A percentile compares a stretch with the other conserved stretches of the same genome.
Conservation (phyloP, 345 rosid species). For the Gossypium arboreum region DNA sequence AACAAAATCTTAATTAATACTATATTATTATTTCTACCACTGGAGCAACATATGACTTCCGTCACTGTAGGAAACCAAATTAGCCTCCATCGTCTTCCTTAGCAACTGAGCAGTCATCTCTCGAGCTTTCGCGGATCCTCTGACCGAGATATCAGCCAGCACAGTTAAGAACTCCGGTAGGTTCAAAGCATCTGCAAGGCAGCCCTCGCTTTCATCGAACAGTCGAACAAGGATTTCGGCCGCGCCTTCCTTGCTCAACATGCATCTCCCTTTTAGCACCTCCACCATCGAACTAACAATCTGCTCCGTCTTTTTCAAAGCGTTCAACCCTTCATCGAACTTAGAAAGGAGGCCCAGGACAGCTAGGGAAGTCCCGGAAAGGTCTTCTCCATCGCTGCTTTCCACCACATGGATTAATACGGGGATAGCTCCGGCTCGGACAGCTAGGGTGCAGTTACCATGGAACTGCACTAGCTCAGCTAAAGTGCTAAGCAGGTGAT, state of each 20-base stretch:
- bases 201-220: slow-evolving; percentile 54
- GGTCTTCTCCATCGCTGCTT: slow-evolving; percentile 28
- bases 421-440: slow-evolving; percentile 37
- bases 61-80: slow-evolving; percentile 8
- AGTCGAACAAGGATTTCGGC: slow-evolving; percentile 46
- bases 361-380: slow-evolving; percentile 39
- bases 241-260: slow-evolving; percentile 63
- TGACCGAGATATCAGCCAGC: slow-evolving; percentile 50
- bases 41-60: background rate
- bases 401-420: slow-evolving; percentile 29
- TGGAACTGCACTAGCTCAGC: slow-evolving; percentile 63
- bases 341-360: slow-evolving; percentile 41
- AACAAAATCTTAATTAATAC: too few relatives aligned
- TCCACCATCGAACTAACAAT: slow-evolving; percentile 43
- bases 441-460: slow-evolving; percentile 58
- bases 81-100: slow-evolving; percentile 44
- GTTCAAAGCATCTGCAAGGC: slow-evolving; percentile 39
- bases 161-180: slow-evolving; percentile 33
- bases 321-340: slow-evolving; percentile 48
- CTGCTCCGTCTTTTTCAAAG: slow-evolving; percentile 30
- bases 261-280: slow-evolving; percentile 43
- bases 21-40: background rate
- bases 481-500: slow-evolving; percentile 46
- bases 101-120: slow-evolving; percentile 42
- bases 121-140: slow-evolving; percentile 48